phyloP scores from a whole-genome alignment of 139 green algal species.

The Closterium sp. region DNA sequence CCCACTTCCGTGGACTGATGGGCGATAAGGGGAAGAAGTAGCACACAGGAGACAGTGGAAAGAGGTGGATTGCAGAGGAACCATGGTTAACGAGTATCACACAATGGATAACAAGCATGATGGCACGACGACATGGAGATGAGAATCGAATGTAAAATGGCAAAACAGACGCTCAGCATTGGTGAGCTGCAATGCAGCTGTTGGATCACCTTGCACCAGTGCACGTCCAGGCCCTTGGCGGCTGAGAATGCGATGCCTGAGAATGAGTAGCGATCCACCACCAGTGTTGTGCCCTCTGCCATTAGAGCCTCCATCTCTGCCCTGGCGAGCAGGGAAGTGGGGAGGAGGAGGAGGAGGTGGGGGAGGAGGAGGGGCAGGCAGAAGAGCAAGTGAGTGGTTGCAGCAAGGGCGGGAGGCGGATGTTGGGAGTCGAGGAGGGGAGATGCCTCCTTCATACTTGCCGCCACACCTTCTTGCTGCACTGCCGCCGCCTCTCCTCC shows the following conservation, averaged over 20 bases:
- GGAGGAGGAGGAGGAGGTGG: too few relatives aligned
- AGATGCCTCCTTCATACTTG: too few relatives aligned
- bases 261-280: constrained; percentile 93
- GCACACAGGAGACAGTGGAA: not conserved
- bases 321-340: too few relatives aligned
- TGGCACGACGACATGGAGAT: not conserved
- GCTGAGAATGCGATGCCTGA: constrained; percentile 87
- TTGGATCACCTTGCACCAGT: constrained; percentile 70
- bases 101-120: not conserved
- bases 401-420: too few relatives aligned
- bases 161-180: not conserved
- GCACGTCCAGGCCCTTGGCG: constrained; percentile 80
- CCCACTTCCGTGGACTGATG: constrained; percentile 46
- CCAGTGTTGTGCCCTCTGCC: constrained; percentile 75
- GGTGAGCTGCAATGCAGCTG: not conserved
- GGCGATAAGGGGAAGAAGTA: not conserved
- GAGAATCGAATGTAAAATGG: not conserved
- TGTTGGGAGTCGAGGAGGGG: too few relatives aligned
- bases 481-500: too few relatives aligned
- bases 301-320: constrained; percentile 55
- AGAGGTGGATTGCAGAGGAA: not conserved
- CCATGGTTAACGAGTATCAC: not conserved
- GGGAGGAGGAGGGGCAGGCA: too few relatives aligned
- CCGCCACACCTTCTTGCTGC: too few relatives aligned
- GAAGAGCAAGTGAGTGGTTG: too few relatives aligned